These are phyloP conservation scores for Spiraea crenata DNA, from an alignment of 331 rosid species.

Conservation along the genomic window DNA sequence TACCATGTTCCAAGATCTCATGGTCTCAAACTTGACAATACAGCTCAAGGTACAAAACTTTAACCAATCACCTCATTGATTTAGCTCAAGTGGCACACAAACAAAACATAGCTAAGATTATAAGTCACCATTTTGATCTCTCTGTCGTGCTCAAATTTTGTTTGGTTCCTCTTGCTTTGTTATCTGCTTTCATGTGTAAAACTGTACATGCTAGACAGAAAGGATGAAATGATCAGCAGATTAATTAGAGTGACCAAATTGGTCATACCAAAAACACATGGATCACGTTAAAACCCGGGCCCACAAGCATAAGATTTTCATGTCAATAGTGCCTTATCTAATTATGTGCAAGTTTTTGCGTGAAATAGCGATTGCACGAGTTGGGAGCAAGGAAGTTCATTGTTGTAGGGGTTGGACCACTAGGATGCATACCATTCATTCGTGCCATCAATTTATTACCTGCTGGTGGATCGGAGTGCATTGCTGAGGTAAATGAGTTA, in stretches of 20 bases:
- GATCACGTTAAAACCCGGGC: no score
- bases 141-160: no score
- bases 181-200: no score
- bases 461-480: slow-evolving; percentile 29
- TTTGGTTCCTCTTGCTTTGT: no score
- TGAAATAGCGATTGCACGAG: slow-evolving; percentile 35
- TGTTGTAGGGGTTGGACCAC: slow-evolving; percentile 56
- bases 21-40: slow-evolving; percentile 48
- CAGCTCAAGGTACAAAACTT: slow-evolving; percentile 43
- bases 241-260: no score
- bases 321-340: background rate
- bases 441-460: slow-evolving; percentile 33
- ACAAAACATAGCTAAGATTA: no score
- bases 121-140: no score
- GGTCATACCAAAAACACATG: no score
- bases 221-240: no score
- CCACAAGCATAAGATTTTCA: no score
- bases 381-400: slow-evolving; percentile 51
- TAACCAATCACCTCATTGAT: background rate
- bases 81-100: no score
- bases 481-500: slow-evolving; percentile 32
- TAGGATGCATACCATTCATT: slow-evolving; percentile 58
- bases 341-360: background rate
- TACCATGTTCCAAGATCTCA: slow-evolving; percentile 32
- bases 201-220: no score